phyloP scores from a whole-genome alignment of 495 filamentous ascomycete species.

The Neurospora sp. region DNA sequence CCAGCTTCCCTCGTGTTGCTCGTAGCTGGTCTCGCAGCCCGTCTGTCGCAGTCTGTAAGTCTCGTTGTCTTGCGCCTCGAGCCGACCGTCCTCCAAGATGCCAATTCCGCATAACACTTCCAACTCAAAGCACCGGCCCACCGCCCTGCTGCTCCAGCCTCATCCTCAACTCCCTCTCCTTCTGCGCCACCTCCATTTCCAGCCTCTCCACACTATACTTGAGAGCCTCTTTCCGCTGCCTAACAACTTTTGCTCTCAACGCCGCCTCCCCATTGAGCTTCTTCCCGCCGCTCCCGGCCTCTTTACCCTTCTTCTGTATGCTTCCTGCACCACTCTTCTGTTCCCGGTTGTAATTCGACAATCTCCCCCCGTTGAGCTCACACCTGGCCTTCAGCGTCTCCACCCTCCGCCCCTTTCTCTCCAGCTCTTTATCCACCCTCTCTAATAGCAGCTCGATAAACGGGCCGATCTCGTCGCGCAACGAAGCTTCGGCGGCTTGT shows the following conservation, averaged over 20 bases:
- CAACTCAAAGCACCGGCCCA: not conserved
- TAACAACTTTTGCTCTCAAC: slow-evolving; percentile 28
- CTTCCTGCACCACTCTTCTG: not conserved
- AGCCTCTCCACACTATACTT: slow-evolving; percentile 40
- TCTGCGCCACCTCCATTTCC: slow-evolving; percentile 40
- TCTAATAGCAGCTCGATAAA: slow-evolving; percentile 35
- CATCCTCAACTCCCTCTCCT: slow-evolving; percentile 39
- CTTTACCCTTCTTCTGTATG: not conserved
- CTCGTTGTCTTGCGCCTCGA: not conserved
- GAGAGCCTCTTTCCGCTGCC: slow-evolving; percentile 32
- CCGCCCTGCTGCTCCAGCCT: slow-evolving; percentile 22
- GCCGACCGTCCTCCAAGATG: not conserved
- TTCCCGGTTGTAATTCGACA: slow-evolving; percentile 15
- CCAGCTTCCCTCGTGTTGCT: not conserved
- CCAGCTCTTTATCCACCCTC: slow-evolving; percentile 37
- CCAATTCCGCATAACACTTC: too few species aligned
- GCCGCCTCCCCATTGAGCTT: slow-evolving; percentile 22
- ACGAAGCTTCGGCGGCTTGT: slow-evolving; percentile 35
- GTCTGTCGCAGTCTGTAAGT: not conserved
- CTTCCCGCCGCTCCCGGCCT: not conserved
- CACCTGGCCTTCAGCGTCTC: slow-evolving; percentile 38
- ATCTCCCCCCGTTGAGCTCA: slow-evolving; percentile 36
- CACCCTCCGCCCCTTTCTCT: slow-evolving; percentile 33
- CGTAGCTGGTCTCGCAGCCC: not conserved
- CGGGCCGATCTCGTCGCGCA: slow-evolving; percentile 40